Base-by-base conservation (phyloP, 2,329 filamentous ascomycete species). In the Aspergillus persii region DNA sequence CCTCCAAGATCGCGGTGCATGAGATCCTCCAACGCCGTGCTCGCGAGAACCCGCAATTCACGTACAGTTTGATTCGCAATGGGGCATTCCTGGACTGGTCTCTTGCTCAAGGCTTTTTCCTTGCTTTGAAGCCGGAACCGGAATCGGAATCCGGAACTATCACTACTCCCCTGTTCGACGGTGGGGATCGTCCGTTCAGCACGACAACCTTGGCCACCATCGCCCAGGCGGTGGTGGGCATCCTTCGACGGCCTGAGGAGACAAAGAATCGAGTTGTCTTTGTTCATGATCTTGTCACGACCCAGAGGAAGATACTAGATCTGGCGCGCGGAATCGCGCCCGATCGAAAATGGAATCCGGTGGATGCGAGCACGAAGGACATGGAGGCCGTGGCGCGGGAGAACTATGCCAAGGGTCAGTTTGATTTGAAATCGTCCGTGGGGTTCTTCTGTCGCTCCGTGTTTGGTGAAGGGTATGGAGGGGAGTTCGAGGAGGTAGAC, bases 211-310 rank as follows among this genome's bases (percentile, higher is more conserved):
- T 63, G 4, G 15, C 57, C 12, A 61, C 47, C 9, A 50, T 62
- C 27, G 63, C 53, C 0, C 15, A 29, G 53, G 53, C 46, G 3
- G 53, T 55, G 11, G 46, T 50, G 8, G 53, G 23, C 2, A 29
- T 50, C 8, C 31, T 55, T 41, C n/a, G 3, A n/a, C 53, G 48
- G 26, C 8, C 50, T 1, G 30, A 55, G 0, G 57, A 47, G 11
- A 63, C 61, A 11, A 54, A 57, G 47, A 63, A 65, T 46, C 50
- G 56, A 18, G 36, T 46, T 7, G 49, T 63, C 3, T 58, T 47
- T 33, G 39, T 62, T 9, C 55, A 59, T 29, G 55, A 57, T 23
- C n/a, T 63, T 15, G 49, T 54, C 6, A 54, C 56, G 1, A 61
- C 54, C 0, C 63, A 63, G 53, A 53, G 54, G 9, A 23, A 63